Conservation (phyloP, 352 stramenopile species). For the Pythium guiyangense region DNA sequence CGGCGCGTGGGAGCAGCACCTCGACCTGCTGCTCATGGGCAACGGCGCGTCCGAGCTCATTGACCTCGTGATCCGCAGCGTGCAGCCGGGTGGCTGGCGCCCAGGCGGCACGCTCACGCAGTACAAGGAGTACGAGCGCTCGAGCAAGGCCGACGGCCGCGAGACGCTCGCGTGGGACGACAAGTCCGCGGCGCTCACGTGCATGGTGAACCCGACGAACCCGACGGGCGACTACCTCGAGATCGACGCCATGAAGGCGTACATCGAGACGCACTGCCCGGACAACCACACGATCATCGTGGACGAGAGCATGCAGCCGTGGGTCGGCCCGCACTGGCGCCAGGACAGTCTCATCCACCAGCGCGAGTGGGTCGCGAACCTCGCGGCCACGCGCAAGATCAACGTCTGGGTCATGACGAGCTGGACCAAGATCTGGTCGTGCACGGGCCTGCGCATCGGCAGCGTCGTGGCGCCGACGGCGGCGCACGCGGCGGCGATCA, state of each 20-base stretch:
- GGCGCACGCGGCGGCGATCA: constrained; percentile 74
- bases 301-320: constrained; percentile 91
- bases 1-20: constrained; percentile 37
- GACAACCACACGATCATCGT: constrained; percentile 89
- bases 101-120: constrained; percentile 68
- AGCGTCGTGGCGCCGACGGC: constrained; percentile 83
- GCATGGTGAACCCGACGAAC: constrained; percentile 89
- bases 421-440: constrained; percentile 92
- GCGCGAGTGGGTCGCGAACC: constrained; percentile 71
- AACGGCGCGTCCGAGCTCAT: constrained; percentile 86
- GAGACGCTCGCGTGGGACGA: constrained; percentile 78
- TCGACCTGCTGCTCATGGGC: constrained; percentile 73
- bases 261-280: constrained; percentile 81
- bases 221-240: constrained; percentile 87
- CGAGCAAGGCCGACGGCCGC: constrained; percentile 73
- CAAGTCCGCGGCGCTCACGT: constrained; percentile 67
- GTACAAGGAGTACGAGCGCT: constrained; percentile 89
- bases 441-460: constrained; percentile 85
- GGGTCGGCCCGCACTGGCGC: constrained; percentile 81
- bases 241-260: constrained; percentile 78
- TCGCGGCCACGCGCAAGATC: constrained; percentile 72
- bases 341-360: constrained; percentile 85
- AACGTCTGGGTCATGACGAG: constrained; percentile 91
- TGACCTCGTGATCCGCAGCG: constrained; percentile 85
- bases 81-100: constrained; percentile 64